Conservation (phyloP, 352 stramenopile genomes). For the Globisporangium yorkense region DNA sequence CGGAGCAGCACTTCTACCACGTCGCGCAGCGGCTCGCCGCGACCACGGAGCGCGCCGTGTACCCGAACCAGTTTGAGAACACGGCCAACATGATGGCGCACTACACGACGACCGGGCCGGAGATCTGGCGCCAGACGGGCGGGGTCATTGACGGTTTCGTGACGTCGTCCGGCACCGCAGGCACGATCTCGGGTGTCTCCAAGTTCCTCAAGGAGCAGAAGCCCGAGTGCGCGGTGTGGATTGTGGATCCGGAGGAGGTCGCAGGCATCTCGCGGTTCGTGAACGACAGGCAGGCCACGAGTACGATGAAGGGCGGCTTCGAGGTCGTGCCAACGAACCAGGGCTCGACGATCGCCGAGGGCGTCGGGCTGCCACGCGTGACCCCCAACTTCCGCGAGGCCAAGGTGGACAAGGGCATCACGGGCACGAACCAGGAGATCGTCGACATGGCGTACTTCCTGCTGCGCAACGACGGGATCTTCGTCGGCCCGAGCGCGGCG, state of each 20-base stretch:
- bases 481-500: constrained; percentile 84
- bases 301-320: constrained; percentile 82
- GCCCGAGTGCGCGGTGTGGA: constrained; percentile 42
- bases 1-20: constrained; percentile 74
- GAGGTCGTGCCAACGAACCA: constrained; percentile 81
- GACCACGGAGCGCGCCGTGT: constrained; percentile 30
- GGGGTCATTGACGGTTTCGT: constrained; percentile 91
- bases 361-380: constrained; percentile 90
- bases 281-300: constrained; percentile 55
- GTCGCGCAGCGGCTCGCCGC: constrained; percentile 45
- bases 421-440: constrained; percentile 90
- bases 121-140: constrained; percentile 87
- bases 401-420: constrained; percentile 89
- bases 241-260: constrained; percentile 76
- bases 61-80: constrained; percentile 76
- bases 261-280: constrained; percentile 85
- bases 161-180: constrained; percentile 86
- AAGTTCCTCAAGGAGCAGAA: constrained; percentile 92
- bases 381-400: constrained; percentile 89
- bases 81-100: constrained; percentile 66
- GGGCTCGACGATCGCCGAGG: constrained; percentile 91
- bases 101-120: constrained; percentile 73
- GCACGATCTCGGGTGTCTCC: constrained; percentile 90
- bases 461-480: constrained; percentile 89
- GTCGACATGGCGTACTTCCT: constrained; percentile 92